Percentiles rank a stretch among this genome's conserved stretches.
Conservation (phyloP, 768 basidiomycete genomes). For the Punctularia strigosozonata region DNA sequence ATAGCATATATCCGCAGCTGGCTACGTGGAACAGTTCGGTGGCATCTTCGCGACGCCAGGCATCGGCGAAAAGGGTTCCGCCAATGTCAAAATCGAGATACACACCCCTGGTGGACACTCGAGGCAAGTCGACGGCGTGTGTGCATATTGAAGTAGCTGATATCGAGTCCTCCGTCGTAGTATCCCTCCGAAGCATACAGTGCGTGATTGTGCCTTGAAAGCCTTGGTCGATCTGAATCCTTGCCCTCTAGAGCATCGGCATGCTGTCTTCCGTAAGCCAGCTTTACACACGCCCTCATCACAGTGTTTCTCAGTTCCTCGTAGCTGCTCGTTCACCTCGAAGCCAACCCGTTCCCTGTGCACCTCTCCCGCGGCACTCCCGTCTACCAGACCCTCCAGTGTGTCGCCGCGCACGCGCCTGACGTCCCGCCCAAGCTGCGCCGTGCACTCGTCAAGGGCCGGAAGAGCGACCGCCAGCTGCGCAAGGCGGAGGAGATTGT, state of each 20-base stretch:
- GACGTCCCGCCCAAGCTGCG: conserved; percentile 37
- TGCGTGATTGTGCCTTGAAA: conserved; percentile 15
- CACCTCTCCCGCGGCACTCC: conserved; percentile 45
- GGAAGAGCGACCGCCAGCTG: conserved; percentile 29
- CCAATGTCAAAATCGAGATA: conserved; percentile 55
- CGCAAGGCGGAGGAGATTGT: conserved; percentile 34
- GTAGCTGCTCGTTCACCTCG: conserved; percentile 62
- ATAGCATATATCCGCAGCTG: conserved; percentile 27
- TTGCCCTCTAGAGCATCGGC: conserved; percentile 54
- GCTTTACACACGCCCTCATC: too few species aligned
- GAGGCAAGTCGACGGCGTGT: too few species aligned
- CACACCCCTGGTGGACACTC: conserved; percentile 74
- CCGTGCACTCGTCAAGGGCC: conserved; percentile 33
- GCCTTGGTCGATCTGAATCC: background rate
- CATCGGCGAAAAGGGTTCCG: conserved; percentile 64
- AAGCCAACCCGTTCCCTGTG: conserved; percentile 46
- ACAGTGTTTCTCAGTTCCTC: too few species aligned
- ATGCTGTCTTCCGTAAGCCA: conserved; percentile 60
- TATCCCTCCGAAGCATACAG: conserved; percentile 74
- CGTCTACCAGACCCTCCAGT: conserved; percentile 49
- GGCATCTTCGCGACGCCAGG: conserved; percentile 47
- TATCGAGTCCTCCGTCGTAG: too few species aligned
- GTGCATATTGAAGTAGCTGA: too few species aligned
- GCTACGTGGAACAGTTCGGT: conserved; percentile 38
- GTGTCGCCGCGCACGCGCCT: conserved; percentile 51